Base-by-base conservation (phyloP, 352 stramenopile genomes). In the Salisapilia sapeloensis region DNA sequence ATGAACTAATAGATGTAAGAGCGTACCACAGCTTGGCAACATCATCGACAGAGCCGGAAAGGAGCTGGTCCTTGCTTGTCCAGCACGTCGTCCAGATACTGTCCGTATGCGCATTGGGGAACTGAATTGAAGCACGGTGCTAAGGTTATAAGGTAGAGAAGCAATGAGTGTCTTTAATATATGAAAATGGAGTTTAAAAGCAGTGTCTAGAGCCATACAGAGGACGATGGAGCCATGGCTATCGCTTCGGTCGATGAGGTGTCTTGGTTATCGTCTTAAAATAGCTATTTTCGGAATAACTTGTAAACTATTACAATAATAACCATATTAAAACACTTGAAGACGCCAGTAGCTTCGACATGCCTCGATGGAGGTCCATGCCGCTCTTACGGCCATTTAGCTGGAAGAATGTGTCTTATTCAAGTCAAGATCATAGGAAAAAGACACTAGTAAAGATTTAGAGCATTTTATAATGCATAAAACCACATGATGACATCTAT, bases 11-110 rank as follows among this genome's bases (percentile, higher is more conserved):
- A 6, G 18, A 9, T 10, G 24, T 30, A 12, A 26, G 22, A 6
- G 40, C 58, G 33, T 29, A 80, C 76, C 76, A 92, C 17, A 56
- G 63, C 53, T 86, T 89, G 37, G 75, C 76, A 12, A 85, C 70
- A 51, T 91, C 78, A 38, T 92, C 78, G 32, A 91, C 69, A 1
- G 75, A 91, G 28, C 75, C 78, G 6, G 72, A 85, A 28, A 92
- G 52, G 53, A 92, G 82, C 51, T 86, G 79, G 52, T 87, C 70
- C 43, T 81, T 71, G 30, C 57, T 58, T 29, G 78, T 91, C 78
- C 78, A 92, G 50, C 78, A 84, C 23, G 74, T 83, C 54, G 62
- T 86, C 71, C 76, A 92, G 30, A 92, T 83, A 41, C 75, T 74
- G 38, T 90, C 75, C 43, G 67, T 82, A 53, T 92, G 78, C 5